phyloP scores from a whole-genome alignment of 208 protist genomes.

The Angomonas ambiguus region DNA sequence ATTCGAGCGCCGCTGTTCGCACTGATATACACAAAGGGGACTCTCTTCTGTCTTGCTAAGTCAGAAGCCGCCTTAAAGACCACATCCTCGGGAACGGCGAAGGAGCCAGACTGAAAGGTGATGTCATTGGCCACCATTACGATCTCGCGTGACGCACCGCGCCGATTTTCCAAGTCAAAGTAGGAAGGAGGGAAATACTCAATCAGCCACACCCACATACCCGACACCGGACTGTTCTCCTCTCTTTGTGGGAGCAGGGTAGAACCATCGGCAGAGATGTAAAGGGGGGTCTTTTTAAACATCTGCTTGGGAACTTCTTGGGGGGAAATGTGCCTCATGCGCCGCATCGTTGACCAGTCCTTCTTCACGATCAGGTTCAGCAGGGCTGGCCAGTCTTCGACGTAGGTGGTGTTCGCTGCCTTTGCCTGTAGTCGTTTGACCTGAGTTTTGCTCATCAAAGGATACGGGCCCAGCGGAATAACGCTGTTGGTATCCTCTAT shows the following conservation, averaged over 20 bases:
- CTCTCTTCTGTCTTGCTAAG: slow-evolving; percentile 68
- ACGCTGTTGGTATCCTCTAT: slow-evolving; percentile 2
- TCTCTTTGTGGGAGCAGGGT: slow-evolving; percentile 17
- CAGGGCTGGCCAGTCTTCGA: slow-evolving; percentile 93
- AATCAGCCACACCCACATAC: slow-evolving; percentile 95
- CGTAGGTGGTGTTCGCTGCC: slow-evolving; percentile 90
- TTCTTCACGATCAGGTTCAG: slow-evolving; percentile 79
- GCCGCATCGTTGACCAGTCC: slow-evolving; percentile 64
- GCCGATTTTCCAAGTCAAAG: slow-evolving; percentile 35
- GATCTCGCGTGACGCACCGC: slow-evolving; percentile 55
- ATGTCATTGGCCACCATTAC: slow-evolving; percentile 99
- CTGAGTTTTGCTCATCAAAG: slow-evolving; percentile 41
- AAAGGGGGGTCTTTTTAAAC: slow-evolving; percentile 44
- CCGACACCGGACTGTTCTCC: slow-evolving; percentile 33
- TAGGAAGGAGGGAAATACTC: slow-evolving; percentile 90
- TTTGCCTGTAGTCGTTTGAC: slow-evolving; percentile 85
- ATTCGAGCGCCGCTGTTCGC: slow-evolving; percentile 97
- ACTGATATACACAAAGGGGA: slow-evolving; percentile 97
- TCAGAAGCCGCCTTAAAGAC: slow-evolving; percentile 90
- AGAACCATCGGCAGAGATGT: slow-evolving; percentile 28
- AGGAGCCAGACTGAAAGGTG: slow-evolving; percentile 95
- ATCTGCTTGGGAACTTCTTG: slow-evolving; percentile 26
- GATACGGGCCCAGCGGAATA: slow-evolving; percentile 63
- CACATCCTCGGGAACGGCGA: slow-evolving; percentile 93
- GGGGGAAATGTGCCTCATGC: slow-evolving; percentile 23